phyloP scores from a whole-genome alignment of 2,329 filamentous ascomycete genomes.

The Beauveria caledonica region DNA sequence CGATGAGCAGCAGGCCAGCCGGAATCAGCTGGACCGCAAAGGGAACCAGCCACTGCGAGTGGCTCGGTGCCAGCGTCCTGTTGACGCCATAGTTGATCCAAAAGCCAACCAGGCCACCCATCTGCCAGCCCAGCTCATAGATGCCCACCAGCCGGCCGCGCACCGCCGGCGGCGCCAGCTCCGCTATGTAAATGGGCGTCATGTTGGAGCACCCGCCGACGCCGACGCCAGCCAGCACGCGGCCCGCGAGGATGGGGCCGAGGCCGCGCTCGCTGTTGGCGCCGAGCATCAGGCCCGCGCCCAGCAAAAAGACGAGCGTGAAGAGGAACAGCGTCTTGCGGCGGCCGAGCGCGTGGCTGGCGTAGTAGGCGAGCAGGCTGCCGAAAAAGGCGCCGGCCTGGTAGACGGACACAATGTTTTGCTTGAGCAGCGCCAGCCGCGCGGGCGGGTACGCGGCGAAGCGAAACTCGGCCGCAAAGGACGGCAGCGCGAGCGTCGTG shows the following conservation, averaged over 20 bases:
- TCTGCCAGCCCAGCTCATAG: constrained; percentile 59
- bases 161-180: constrained; percentile 53
- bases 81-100: constrained; percentile 60
- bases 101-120: constrained; percentile 55
- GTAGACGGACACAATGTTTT: constrained; percentile 74
- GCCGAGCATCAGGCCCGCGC: constrained; percentile 65
- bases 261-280: constrained; percentile 53
- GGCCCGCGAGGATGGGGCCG: constrained; percentile 53
- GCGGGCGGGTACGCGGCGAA: constrained; percentile 42
- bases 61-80: constrained; percentile 36
- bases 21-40: constrained; percentile 61
- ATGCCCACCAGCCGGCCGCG: constrained; percentile 58
- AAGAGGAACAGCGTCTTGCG: constrained; percentile 56
- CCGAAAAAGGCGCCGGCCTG: constrained; percentile 82
- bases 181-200: constrained; percentile 54
- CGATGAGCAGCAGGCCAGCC: constrained; percentile 51
- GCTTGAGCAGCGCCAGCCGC: constrained; percentile 51
- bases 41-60: constrained; percentile 55
- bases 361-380: constrained; percentile 58
- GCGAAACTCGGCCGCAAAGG: constrained; percentile 61
- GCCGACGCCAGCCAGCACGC: constrained; percentile 55
- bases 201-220: constrained; percentile 57
- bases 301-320: constrained; percentile 56
- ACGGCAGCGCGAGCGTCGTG: constrained; percentile 61
- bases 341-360: constrained; percentile 60